Evolutionary conservation across 2,329 filamentous ascomycete species (phyloP), one percentile per base, ranked within the genome.

Genomic region (Calonectria naviculata): DNA sequence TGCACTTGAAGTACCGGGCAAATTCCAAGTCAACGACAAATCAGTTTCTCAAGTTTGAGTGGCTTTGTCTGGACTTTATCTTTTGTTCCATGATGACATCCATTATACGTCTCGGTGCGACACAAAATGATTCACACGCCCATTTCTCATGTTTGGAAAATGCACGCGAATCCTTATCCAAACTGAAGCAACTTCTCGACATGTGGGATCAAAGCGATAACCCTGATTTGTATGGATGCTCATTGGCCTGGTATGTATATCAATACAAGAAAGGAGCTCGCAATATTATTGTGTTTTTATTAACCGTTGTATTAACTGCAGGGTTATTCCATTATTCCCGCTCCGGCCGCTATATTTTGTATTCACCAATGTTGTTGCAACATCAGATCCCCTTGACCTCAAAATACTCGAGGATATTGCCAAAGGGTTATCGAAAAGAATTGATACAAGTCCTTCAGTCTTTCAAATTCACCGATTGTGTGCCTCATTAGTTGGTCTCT

Each of bases 81-180:
- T 62, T 62, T 19, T 46, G 46, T 41, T 62, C 58, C 24, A 62
- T 62, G 58, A 62, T 62, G 58, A 62, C 58, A 31, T 62, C 58
- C 1, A 62, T 62, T 10, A 62, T 62, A 5, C 38, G 58, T 4
- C 58, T 62, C 19, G 52, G 52, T 9, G 52, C 52, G 2, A 62
- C 58, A 8, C 38, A 24, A 21, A 62, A 62, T 19, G 58, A 62
- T 24, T 46, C 58, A n/a, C 12, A 62, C 13, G 58, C 58, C 13
- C 58, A 62, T 31, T 62, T 62, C 21, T 62, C 58, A 42, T 46
- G 58, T 13, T 46, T 62, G 26, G 58, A 62, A 26, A 44, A 62
- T 46, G 58, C 58, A 2, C 24, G 58, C 12, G 44, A 62, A 34
- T 62, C 28, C 13, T 8, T 62, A 5, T 62, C 28, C 38, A 62